Base-by-base conservation (phyloP, 179 eudicot genomes). In the Amaranthus tricolor region DNA sequence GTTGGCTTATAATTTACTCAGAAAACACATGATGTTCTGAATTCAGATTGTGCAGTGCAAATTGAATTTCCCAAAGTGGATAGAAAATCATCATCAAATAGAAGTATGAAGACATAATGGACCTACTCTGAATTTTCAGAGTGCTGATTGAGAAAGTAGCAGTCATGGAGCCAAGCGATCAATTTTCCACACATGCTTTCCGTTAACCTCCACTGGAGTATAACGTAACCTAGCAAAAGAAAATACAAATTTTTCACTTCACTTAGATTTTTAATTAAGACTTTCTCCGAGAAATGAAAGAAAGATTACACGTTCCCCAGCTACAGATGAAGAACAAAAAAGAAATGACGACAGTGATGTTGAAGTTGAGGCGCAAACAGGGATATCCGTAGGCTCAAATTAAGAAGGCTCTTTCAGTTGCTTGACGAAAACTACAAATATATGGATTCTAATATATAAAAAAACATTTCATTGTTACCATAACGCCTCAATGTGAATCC, bases 91-190 rank as follows among this genome's bases (percentile, higher is more conserved):
- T 74, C 59, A 49, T 24, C 48, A 7, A 24, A 48, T 47, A 19
- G 59, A 79, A 75, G 76, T 7, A 21, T 57, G 53, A 62, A 59
- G 75, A 54, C 49, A 7, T 70, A 56, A 40, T 68, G 60, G 56
- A 74, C 65, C 59, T 50, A 58, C 47, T 48, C 65, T 74, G 76
- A 50, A 57, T 31, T 59, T 65, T 89, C 81, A 87, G 71, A 85
- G 78, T 71, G 86, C 85, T 65, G 94, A 90, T 53, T 74, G 59
- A 77, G 85, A 65, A 44, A 53, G 45, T 49, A 77, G 76, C 77
- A 93, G 92, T 96, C 97, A 93, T 20, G 99, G 99, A 73, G 97
- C 90, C 97, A 96, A 82, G 68, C 97, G 89, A 62, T 83, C 88
- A 74, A 96, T 85, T 82, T 84, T 89, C 98, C 99, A 96, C 47